These are phyloP conservation scores for Geranium brycei DNA, from an alignment of 345 rosid species.

Conservation along the genomic window DNA sequence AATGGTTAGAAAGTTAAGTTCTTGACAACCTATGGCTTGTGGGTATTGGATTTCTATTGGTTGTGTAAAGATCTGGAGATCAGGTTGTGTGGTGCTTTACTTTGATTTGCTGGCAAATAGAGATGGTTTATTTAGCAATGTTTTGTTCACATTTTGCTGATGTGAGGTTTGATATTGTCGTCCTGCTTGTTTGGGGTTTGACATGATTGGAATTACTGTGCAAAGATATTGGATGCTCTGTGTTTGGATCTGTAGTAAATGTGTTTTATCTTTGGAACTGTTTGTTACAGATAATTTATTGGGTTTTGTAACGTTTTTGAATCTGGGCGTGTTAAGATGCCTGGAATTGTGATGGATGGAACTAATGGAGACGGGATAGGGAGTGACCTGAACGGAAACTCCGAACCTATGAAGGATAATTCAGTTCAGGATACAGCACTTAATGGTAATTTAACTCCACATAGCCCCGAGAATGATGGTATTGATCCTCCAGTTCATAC, in stretches of 20 bases:
- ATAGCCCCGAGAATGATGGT: conserved; percentile 17
- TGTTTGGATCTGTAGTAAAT: background rate
- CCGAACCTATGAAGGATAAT: conserved; percentile 25
- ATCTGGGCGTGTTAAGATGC: conserved; percentile 27
- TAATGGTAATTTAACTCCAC: conserved; percentile 12
- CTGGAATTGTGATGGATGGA: conserved; percentile 46
- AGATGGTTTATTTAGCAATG: background rate
- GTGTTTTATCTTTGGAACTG: background rate
- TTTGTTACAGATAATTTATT: conserved; percentile 17
- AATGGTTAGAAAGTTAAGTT: background rate
- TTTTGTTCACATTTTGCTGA: too few relatives aligned
- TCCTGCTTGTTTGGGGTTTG: background rate
- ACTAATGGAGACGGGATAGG: conserved; percentile 22
- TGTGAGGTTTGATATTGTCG: background rate
- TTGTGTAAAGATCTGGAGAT: background rate
- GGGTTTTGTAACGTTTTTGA: conserved; percentile 11
- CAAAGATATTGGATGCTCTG: too few relatives aligned
- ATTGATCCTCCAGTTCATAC: conserved; percentile 16
- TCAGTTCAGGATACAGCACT: conserved; percentile 25
- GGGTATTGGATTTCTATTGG: background rate
- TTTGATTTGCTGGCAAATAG: background rate
- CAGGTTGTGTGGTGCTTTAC: background rate
- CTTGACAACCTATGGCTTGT: background rate
- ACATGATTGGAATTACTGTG: background rate
- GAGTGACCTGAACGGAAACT: conserved; percentile 23